Percentiles rank a stretch among this genome's conserved stretches.
Conservation (phyloP, 805 yeast genomes). For the Pichia cabralensis region DNA sequence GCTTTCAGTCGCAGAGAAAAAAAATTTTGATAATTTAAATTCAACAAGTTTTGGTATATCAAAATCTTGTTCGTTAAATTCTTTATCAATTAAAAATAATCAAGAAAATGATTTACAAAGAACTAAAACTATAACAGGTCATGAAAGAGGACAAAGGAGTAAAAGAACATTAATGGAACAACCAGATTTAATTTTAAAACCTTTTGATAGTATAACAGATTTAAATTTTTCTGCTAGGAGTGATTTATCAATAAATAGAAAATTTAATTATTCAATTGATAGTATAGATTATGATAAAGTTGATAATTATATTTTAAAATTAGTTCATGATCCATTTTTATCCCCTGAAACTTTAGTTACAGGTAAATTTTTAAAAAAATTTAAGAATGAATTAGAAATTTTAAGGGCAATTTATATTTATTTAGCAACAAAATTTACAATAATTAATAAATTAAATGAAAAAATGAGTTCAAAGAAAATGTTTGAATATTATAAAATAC, state of each 20-base stretch:
- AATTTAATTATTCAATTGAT: conserved; percentile 13
- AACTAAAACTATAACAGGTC: conserved; percentile 55
- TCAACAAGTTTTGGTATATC: no score
- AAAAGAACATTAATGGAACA: conserved; percentile 51
- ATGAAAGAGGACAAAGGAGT: conserved; percentile 63
- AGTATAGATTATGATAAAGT: conserved; percentile 28
- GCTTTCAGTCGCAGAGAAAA: conserved; percentile 13
- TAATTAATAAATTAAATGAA: conserved; percentile 30
- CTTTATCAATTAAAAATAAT: neutral
- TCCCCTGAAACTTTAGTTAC: conserved; percentile 25
- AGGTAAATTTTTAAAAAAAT: conserved; percentile 46
- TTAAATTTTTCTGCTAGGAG: conserved; percentile 38
- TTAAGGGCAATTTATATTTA: conserved; percentile 57
- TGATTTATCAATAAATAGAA: neutral
- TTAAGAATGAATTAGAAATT: conserved; percentile 43
- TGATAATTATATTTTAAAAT: conserved; percentile 32
- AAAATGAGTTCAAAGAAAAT: conserved; percentile 23
- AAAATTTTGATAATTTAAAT: neutral
- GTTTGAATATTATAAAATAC: conserved; percentile 18
- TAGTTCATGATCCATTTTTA: conserved; percentile 30
- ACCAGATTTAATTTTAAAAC: conserved; percentile 53
- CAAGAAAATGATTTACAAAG: conserved; percentile 53
- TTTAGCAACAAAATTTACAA: conserved; percentile 48
- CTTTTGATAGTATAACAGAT: conserved; percentile 38
- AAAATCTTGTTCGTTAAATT: neutral